These are phyloP conservation scores for Galerina marginata DNA, from an alignment of 768 basidiomycete species.

Conservation along the genomic window DNA sequence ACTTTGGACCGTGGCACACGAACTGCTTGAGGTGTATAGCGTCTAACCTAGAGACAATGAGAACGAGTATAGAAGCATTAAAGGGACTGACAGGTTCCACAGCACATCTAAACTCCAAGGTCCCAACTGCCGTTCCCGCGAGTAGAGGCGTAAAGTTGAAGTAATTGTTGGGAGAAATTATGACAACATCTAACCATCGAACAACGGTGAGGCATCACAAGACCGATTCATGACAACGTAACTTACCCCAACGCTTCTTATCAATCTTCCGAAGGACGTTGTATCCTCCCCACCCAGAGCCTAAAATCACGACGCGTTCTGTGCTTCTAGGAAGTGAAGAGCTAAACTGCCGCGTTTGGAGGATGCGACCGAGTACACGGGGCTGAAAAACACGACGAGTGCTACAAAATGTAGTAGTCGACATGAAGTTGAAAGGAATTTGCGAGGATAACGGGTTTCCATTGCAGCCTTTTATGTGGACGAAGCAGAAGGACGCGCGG, in stretches of 20 bases:
- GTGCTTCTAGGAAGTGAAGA: constrained; percentile 41
- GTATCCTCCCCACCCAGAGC: constrained; percentile 83
- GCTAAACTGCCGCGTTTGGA: constrained; percentile 39
- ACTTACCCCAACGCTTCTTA: constrained; percentile 71
- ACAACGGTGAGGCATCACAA: background rate
- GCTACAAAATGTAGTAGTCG: background rate
- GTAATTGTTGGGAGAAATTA: constrained; percentile 70
- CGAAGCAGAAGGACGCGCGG: background rate
- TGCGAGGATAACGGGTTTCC: background rate
- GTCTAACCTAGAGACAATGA: constrained; percentile 47
- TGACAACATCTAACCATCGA: constrained; percentile 56
- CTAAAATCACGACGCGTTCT: constrained; percentile 67
- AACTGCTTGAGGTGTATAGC: constrained; percentile 62
- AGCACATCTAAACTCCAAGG: constrained; percentile 81
- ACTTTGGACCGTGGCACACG: constrained; percentile 17
- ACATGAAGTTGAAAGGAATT: background rate
- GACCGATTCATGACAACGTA: constrained; percentile 1
- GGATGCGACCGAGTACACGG: no score
- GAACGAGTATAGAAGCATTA: background rate
- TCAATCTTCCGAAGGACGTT: constrained; percentile 69
- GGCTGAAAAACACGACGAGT: background rate
- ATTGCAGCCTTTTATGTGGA: constrained; percentile 2
- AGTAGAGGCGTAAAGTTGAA: constrained; percentile 75
- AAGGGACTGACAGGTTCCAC: constrained; percentile 70
- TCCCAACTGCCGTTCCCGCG: constrained; percentile 78